Base-by-base conservation (phyloP, 352 stramenopile genomes). In the Phytophthora palmivora region DNA sequence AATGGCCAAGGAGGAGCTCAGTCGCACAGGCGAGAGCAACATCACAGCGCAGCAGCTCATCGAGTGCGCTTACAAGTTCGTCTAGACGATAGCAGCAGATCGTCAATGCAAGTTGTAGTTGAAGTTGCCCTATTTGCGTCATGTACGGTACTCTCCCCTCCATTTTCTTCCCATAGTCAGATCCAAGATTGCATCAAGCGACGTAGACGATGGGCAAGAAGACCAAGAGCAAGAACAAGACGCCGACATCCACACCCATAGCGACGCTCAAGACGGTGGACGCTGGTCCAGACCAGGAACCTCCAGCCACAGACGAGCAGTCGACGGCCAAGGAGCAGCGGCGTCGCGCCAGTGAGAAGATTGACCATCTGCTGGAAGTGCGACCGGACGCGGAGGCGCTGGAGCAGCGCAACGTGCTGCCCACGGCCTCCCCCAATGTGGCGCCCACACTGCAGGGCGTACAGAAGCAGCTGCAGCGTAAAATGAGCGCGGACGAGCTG, bases 1-100 rank as follows among this genome's bases (percentile, higher is more conserved):
- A 81, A 99, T 99, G 96, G 97, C 96, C 38, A 95, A 97, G 59
- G 95, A 97, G 44, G 82, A 95, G 58, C 71, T 92, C 12, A 69
- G 62, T 14, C 72, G 78, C 44, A 89, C 80, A 22, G 78, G 78
- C 57, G 82, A 91, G 21, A 80, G 74, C 57, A 78, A 74, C 55
- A 91, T 95, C 48, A 88, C 87, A 16, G 87, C 79, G 58, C 67
- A 81, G 38, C 82, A 84, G 48, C 90, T 95, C 60, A 87, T 95
- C 61, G 87, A 95, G 42, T 92, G 81, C 63, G 84, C 84, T 28
- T 92, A 93, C 74, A 89, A 88, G 66, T 92, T 95, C 51, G 72
- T 84, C 24, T 85, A 76, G 52, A n/a, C 19, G 24, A 28, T 28
- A 28, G 24, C 12, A 12, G n/a, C 7, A 21, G 6, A 47, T 21